Evolutionary conservation across 192 early-diverging fungal genomes (phyloP).

Genomic region (Jimgerdemannia flammicorona): DNA sequence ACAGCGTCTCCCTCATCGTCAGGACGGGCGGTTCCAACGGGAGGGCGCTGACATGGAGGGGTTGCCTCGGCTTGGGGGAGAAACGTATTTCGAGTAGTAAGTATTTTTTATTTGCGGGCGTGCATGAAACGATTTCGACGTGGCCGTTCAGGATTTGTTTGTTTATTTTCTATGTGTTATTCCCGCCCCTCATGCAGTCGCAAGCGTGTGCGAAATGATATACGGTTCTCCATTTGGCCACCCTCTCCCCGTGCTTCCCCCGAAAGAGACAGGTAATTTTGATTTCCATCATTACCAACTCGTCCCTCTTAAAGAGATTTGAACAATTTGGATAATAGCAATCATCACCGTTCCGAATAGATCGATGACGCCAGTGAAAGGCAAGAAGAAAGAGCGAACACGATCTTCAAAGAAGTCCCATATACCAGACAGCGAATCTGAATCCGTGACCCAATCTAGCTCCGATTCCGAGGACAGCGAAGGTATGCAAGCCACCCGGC

Average conservation of each 20-base stretch:
- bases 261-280: conserved; percentile 12
- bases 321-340: conserved; percentile 13
- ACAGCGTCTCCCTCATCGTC: not conserved
- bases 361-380: conserved; percentile 1
- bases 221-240: conserved; percentile 35
- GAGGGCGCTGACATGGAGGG: not conserved
- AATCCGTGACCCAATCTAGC: not conserved
- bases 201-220: conserved; percentile 26
- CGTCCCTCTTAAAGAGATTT: conserved; percentile 5
- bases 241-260: conserved; percentile 38
- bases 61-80: not conserved
- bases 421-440: not conserved
- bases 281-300: not conserved
- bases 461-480: not conserved
- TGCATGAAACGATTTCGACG: not conserved
- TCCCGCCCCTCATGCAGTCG: conserved; percentile 26
- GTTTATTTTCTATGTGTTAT: not conserved
- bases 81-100: conserved; percentile 3
- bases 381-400: not conserved
- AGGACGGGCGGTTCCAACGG: not conserved
- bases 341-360: not conserved
- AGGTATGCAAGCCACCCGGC: not conserved
- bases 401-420: not conserved
- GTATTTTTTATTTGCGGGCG: not conserved
- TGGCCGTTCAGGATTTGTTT: not conserved